phyloP scores from a whole-genome alignment of 1,284 basidiomycete genomes.

The Boletus semigastroideus region DNA sequence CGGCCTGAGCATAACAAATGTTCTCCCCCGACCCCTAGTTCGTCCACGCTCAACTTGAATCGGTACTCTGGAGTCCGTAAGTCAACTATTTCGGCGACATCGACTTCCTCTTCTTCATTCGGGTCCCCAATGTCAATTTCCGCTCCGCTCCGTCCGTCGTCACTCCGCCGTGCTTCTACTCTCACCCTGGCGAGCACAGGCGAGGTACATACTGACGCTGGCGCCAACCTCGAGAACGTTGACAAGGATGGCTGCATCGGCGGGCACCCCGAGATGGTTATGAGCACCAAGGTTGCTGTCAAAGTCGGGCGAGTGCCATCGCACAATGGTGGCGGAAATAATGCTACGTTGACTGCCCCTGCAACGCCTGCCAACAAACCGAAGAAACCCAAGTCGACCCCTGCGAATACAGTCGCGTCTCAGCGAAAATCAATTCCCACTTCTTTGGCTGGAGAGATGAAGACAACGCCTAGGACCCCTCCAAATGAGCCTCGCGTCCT shows the following conservation, averaged over 20 bases:
- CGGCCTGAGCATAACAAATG: conserved; percentile 36
- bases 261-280: conserved; percentile 12
- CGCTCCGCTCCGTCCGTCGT: conserved; percentile 34
- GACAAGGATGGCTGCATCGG: conserved; percentile 11
- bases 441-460: conserved; percentile 6
- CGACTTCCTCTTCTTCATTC: conserved; percentile 34
- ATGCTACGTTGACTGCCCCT: conserved; percentile 17
- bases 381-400: conserved; percentile 18
- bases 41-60: conserved; percentile 56
- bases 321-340: conserved; percentile 33
- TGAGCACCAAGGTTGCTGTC: conserved; percentile 10
- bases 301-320: conserved; percentile 49
- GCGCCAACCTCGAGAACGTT: conserved; percentile 16
- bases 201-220: conserved; percentile 34
- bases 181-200: conserved; percentile 32
- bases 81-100: conserved; percentile 29
- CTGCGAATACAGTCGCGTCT: neutral
- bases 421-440: conserved; percentile 6
- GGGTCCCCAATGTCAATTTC: conserved; percentile 36
- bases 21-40: conserved; percentile 63
- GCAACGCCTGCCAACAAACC: conserved; percentile 19
- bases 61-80: conserved; percentile 24
- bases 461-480: conserved; percentile 24
- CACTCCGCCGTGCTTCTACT: conserved; percentile 35
- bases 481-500: conserved; percentile 17